Percentiles rank a stretch among this genome's conserved stretches.
These are phyloP conservation scores for Malus domestica DNA, from an alignment of 306 rosid genomes.

Conservation along the genomic window ASM211411v1 NC_041792.1:982001-982500, in stretches of 20 bases:
- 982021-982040: constrained; percentile 75
- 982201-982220: not conserved
- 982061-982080: constrained; percentile 7
- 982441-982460: constrained; percentile 6
- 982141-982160: constrained; percentile 5
- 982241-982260: not conserved
- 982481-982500: not conserved
- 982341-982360: not conserved
- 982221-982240: not conserved
- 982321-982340: not conserved
- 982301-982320: constrained; percentile 2
- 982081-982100: not conserved
- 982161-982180: constrained; percentile 7
- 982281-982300: not conserved
- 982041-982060: constrained; percentile 40
- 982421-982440: constrained; percentile 10
- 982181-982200: not conserved
- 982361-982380: not conserved
- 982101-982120: constrained; percentile 1
- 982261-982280: not conserved
- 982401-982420: constrained; percentile 13
- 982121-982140: constrained; percentile 16
- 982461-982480: constrained; percentile 9
- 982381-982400: constrained; percentile 18
- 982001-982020: constrained; percentile 75